Evolutionary conservation across 331 rosid genomes (phyloP).

Genomic region (Pyracantha coccinea): DNA sequence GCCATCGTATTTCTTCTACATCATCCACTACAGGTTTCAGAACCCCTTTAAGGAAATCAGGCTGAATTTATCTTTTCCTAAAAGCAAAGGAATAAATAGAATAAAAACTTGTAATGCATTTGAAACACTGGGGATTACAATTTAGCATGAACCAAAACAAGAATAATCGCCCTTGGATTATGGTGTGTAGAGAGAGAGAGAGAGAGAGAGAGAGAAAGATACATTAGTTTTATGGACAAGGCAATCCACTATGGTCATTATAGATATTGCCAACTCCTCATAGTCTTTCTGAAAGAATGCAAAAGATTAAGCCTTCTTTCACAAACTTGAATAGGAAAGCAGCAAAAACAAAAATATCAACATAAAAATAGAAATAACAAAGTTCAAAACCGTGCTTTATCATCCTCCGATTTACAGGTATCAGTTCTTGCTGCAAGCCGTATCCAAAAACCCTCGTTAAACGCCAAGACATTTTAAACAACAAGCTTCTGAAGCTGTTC

Average conservation of each 20-base stretch:
- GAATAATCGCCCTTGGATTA: not conserved
- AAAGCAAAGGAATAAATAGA: conserved; percentile 6
- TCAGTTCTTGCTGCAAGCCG: conserved; percentile 87
- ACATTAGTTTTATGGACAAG: conserved; percentile 84
- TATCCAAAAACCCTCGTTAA: conserved; percentile 77
- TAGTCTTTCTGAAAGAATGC: conserved; percentile 69
- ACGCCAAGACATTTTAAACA: conserved; percentile 79
- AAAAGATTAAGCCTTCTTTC: conserved; percentile 5
- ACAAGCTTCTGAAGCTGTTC: conserved; percentile 80
- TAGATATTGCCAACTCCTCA: conserved; percentile 73
- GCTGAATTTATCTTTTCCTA: conserved; percentile 90
- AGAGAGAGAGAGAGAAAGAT: conserved; percentile 20
- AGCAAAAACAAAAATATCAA: conserved; percentile 2
- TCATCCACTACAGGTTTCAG: conserved; percentile 69
- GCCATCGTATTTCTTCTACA: conserved; percentile 85
- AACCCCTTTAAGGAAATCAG: conserved; percentile 65
- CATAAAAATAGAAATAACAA: conserved; percentile 6
- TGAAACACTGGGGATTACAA: conserved; percentile 5
- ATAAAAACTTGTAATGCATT: not conserved
- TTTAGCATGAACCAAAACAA: not conserved
- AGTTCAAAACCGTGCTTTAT: conserved; percentile 58
- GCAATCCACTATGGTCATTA: conserved; percentile 70
- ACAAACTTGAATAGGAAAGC: conserved; percentile 6
- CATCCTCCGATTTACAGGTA: conserved; percentile 90
- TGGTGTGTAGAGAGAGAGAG: not conserved